Evolutionary conservation across 208 protist species (phyloP).

Genomic region (Trypanosoma melophagium): DNA sequence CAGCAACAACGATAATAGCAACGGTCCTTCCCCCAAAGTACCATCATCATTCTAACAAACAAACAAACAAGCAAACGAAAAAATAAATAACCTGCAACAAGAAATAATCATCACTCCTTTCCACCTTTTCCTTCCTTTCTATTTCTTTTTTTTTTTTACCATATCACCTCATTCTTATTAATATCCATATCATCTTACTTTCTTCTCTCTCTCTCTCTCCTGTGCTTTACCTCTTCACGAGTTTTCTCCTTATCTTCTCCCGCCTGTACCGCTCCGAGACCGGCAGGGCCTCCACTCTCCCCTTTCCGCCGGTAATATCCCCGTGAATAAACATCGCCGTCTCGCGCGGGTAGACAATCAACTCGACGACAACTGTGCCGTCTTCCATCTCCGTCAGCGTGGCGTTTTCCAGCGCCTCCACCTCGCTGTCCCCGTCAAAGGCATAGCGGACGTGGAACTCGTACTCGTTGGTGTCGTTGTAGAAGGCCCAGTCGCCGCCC

Average conservation of each 20-base stretch:
- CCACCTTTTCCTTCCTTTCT: too few relatives aligned
- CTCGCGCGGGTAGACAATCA: constrained; percentile 75
- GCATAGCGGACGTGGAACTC: constrained; percentile 73
- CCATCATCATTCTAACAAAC: too few relatives aligned
- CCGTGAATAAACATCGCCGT: constrained; percentile 70
- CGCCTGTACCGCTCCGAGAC: constrained; percentile 65
- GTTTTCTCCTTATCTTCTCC: constrained; percentile 54
- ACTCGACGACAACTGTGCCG: constrained; percentile 46
- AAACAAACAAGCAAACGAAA: too few relatives aligned
- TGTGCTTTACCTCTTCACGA: constrained; percentile 7
- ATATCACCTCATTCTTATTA: too few relatives aligned
- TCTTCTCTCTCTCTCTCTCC: too few relatives aligned
- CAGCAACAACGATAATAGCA: too few relatives aligned
- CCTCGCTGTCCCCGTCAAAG: constrained; percentile 55
- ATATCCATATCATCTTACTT: too few relatives aligned
- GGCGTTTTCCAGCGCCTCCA: constrained; percentile 54
- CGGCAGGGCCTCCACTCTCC: constrained; percentile 71
- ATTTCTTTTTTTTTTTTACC: too few relatives aligned
- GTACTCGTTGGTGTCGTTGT: constrained; percentile 77
- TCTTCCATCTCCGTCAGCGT: constrained; percentile 61
- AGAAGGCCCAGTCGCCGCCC: constrained; percentile 67
- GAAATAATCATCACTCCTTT: too few relatives aligned
- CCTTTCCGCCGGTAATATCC: constrained; percentile 49
- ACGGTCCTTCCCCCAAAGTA: too few relatives aligned
- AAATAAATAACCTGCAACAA: too few relatives aligned